Evolutionary conservation across 805 yeast genomes (phyloP), one percentile per base, ranked within the genome.

Genomic region (Starmerella potacharoeniae): DNA sequence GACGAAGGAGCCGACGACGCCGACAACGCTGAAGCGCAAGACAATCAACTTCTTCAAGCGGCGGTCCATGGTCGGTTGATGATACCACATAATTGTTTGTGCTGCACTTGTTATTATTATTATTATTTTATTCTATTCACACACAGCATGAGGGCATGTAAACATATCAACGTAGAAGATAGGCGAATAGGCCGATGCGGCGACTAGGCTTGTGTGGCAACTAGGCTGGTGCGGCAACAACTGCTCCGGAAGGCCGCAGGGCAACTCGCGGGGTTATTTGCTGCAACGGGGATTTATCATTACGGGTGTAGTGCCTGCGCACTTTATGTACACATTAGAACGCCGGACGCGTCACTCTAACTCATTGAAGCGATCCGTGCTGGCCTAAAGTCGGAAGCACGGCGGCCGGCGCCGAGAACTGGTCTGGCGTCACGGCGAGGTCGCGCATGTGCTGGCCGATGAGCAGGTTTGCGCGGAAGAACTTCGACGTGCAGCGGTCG

Each of bases 401-500:
- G 28, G 55, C 43, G 2, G 61, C 48, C 7, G 55, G 56, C 5
- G 64, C 45, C 5, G 63, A 50, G 17, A 54, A 8, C 28, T 40
- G 35, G 14, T 54, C 59, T 10, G 63, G 58, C 40, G 42, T 43
- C 35, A 49, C 55, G 14, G 55, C 57, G 13, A 50, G 47, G 11
- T 55, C 43, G 29, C 67, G 55, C 60, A 69, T 47, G 43, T 56
- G 57, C 40, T 63, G 61, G 39, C 69, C 68, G 5, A 69, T 59
- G 49, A 58, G 45, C 83, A 37, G 33, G 53, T 60, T 89, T 47
- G 89, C 83, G 62, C 76, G 76, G 73, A 88, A 86, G 69, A 83
- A 89, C 68, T 90, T 90, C 59, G 81, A 70, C 45, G 86, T 91
- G 71, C 97, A 90, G 57, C 97, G 74, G 68, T 89, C 96, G 10